Percentiles rank a stretch among this genome's conserved stretches.
phyloP scores from a whole-genome alignment of 2,329 filamentous ascomycete genomes.

The Mycosphaerelloides madeirae region DNA sequence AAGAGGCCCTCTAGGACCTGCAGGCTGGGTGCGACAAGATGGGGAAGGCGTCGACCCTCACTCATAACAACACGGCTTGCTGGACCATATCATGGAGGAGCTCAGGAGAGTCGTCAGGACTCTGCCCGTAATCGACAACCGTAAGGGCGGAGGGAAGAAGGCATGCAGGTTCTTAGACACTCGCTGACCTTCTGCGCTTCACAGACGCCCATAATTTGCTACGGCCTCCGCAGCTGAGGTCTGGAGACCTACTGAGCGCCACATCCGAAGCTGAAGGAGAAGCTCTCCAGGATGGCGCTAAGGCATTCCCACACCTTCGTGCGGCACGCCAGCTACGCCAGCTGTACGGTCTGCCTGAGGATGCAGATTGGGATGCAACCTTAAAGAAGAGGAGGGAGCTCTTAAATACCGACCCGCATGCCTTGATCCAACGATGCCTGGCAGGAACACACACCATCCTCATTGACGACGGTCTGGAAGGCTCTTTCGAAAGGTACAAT shows the following conservation, averaged over 20 bases:
- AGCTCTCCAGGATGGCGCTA: conserved; percentile 57
- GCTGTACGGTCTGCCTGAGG: conserved; percentile 54
- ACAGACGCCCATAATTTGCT: conserved; percentile 69
- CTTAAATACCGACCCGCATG: conserved; percentile 45
- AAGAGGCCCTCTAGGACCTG: too few relatives aligned
- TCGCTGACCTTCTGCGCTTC: too few relatives aligned
- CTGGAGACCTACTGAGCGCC: conserved; percentile 57
- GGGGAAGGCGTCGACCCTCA: too few relatives aligned
- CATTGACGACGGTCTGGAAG: conserved; percentile 70
- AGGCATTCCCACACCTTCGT: conserved; percentile 64
- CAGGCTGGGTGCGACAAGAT: too few relatives aligned
- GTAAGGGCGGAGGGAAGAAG: too few relatives aligned
- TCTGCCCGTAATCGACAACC: conserved; percentile 65
- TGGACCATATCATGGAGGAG: conserved; percentile 15
- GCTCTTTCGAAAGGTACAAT: conserved; percentile 53
- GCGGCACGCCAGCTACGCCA: conserved; percentile 63
- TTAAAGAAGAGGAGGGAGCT: conserved; percentile 46
- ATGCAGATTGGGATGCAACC: conserved; percentile 58
- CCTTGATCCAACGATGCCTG: conserved; percentile 61
- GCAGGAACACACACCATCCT: conserved; percentile 68
- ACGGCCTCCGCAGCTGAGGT: conserved; percentile 45
- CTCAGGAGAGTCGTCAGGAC: conserved; percentile 24
- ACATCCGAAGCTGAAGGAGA: conserved; percentile 68
- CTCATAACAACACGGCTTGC: too few relatives aligned
- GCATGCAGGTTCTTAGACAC: too few relatives aligned